Base-by-base conservation (phyloP, 768 basidiomycete genomes). In the Termitomyces sp. region DNA sequence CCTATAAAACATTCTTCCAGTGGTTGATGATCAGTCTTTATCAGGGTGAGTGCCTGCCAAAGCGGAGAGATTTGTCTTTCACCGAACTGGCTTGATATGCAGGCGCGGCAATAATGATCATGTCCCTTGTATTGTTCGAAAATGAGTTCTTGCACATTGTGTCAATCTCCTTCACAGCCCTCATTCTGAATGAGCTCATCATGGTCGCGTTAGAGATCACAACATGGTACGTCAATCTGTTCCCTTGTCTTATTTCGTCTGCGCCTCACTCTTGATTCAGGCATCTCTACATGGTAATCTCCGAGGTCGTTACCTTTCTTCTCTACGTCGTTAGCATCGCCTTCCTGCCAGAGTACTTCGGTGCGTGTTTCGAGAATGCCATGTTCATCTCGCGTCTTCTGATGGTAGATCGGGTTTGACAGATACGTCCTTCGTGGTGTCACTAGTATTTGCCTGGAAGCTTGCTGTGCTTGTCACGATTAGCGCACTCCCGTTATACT, bases 191-290 rank as follows among this genome's bases (percentile, higher is more conserved):
- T 69, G 97, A 98, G 69, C 84, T 99, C 51, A 94, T 98, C 74
- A 99, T 98, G 97, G 97, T 98, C 46, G 95, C 95, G 2, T 72
- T 98, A 64, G 95, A 98, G 73, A 95, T 98, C 58, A 98, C 95
- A 3, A 98, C 93, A 61, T 99, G 96, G 96, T 93, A 65, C 55
- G 77, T 9, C 18, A 18, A 33, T n/a, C 5, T 37, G 12, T 22
- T 20, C 20, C 4, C 24, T 37, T 33, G 20, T 46, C 5, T 32
- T n/a, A 27, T 32, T 9, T n/a, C 20, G 8, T 16, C 5, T 10
- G 12, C 1, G 32, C 34, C 30, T 50, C n/a, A 54, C 53, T 33
- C 42, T 52, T 54, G 44, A 22, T 22, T 10, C 57, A 95, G 93
- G 94, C 97, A 99, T 73, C 67, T 86, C 4, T 97, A 97, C 73